phyloP scores from a whole-genome alignment of 306 rosid genomes.

The Trifolium fragiferum region DNA sequence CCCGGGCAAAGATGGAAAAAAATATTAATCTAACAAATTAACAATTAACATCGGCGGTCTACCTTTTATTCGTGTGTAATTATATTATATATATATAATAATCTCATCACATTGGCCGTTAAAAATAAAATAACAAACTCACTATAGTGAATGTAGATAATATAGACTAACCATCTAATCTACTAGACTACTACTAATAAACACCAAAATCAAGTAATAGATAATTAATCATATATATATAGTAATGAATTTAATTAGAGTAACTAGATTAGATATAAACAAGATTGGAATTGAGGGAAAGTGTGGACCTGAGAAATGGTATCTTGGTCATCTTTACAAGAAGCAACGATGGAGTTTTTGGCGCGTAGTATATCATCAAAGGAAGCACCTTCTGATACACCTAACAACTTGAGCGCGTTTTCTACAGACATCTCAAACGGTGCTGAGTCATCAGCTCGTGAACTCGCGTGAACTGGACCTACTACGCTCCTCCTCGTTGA shows the following conservation, averaged over 20 bases:
- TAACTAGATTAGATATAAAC: neutral
- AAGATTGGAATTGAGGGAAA: neutral
- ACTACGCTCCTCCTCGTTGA: slow-evolving; percentile 38
- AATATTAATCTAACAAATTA: too few relatives aligned
- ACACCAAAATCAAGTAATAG: neutral
- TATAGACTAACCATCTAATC: neutral
- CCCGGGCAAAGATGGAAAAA: too few relatives aligned
- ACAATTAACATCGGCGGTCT: too few relatives aligned
- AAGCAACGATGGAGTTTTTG: slow-evolving; percentile 70
- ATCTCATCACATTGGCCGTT: too few relatives aligned
- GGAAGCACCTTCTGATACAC: slow-evolving; percentile 92
- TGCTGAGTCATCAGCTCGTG: slow-evolving; percentile 81
- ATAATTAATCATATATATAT: too few relatives aligned
- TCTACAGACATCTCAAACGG: slow-evolving; percentile 95
- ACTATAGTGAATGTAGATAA: too few relatives aligned
- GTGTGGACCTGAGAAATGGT: slow-evolving; percentile 68
- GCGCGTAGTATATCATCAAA: slow-evolving; percentile 96
- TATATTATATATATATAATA: too few relatives aligned
- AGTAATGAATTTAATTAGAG: neutral
- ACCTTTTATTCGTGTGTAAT: too few relatives aligned
- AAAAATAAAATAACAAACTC: too few relatives aligned
- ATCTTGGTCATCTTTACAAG: slow-evolving; percentile 79
- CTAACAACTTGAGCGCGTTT: slow-evolving; percentile 83
- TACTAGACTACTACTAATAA: neutral
- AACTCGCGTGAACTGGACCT: slow-evolving; percentile 67